These are phyloP conservation scores for Ephemerocybe angulata DNA, from an alignment of 768 basidiomycete species.

Conservation along the genomic window DNA sequence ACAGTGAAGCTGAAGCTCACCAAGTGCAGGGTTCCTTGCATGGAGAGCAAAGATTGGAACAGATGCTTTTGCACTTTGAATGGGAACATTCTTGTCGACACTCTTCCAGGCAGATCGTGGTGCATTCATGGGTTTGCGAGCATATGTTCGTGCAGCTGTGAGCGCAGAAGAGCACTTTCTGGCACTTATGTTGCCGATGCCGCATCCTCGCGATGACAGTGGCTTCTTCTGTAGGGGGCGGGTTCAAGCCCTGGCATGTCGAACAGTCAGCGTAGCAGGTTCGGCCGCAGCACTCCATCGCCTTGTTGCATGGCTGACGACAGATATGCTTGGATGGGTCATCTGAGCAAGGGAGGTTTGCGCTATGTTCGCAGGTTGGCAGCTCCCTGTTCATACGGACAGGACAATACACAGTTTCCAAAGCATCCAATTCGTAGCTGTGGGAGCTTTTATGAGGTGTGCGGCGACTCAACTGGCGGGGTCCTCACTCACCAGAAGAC, in stretches of 20 bases:
- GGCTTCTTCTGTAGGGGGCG: neutral
- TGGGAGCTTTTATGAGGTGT: too few relatives aligned
- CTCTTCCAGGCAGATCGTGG: constrained; percentile 36
- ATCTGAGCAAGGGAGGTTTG: constrained; percentile 42
- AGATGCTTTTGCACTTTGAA: constrained; percentile 42
- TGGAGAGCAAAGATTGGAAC: constrained; percentile 55
- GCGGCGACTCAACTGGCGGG: too few relatives aligned
- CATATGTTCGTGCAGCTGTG: constrained; percentile 51
- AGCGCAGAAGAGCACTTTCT: constrained; percentile 50
- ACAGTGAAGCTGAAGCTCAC: too few relatives aligned
- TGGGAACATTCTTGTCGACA: constrained; percentile 59
- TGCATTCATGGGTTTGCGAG: constrained; percentile 47
- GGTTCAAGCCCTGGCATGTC: constrained; percentile 38
- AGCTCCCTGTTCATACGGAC: constrained; percentile 41
- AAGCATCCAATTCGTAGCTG: constrained; percentile 47
- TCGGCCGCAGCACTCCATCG: constrained; percentile 52
- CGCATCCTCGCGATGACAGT: constrained; percentile 21
- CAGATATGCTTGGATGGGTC: constrained; percentile 42
- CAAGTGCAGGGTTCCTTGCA: constrained; percentile 63
- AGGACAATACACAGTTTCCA: constrained; percentile 42
- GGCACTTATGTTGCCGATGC: constrained; percentile 49
- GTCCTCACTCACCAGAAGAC: constrained; percentile 51
- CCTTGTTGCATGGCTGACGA: constrained; percentile 34
- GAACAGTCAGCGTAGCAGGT: constrained; percentile 47
- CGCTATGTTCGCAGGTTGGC: constrained; percentile 51